A percentile compares a stretch with the other conserved stretches of the same genome.
These are phyloP conservation scores for Peronosclerospora sorghi DNA, from an alignment of 352 stramenopile genomes.

Conservation along the genomic window DNA sequence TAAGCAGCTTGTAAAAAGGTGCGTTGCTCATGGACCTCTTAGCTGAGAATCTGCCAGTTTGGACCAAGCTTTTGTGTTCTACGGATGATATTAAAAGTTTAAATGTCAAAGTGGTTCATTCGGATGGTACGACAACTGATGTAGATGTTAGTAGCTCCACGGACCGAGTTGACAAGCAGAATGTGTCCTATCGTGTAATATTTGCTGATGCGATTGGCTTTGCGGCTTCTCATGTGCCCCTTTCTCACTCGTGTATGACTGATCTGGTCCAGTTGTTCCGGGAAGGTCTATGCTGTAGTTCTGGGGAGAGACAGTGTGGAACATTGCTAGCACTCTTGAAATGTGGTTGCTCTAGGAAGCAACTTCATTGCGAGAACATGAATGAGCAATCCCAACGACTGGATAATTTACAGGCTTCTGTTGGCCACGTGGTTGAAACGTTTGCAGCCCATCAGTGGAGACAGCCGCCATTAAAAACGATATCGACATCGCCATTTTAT, in stretches of 20 bases:
- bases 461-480: constrained; percentile 1
- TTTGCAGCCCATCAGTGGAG: constrained; percentile 45
- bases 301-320: constrained; percentile 52
- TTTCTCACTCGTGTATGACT: constrained; percentile 7
- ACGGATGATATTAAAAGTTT: constrained; percentile 19
- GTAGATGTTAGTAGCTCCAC: neutral
- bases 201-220: constrained; percentile 54
- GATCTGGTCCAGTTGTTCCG: constrained; percentile 15
- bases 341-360: constrained; percentile 39
- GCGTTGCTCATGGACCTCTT: constrained; percentile 16
- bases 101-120: constrained; percentile 12
- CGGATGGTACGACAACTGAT: neutral
- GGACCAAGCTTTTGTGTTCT: constrained; percentile 48
- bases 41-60: constrained; percentile 13
- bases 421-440: constrained; percentile 17
- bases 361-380: neutral
- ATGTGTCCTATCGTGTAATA: constrained; percentile 24
- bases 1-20: constrained; percentile 16
- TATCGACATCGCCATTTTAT: constrained; percentile 24
- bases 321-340: constrained; percentile 35
- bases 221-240: constrained; percentile 22
- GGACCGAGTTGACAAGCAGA: constrained; percentile 3
- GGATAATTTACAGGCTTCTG: constrained; percentile 11
- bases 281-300: constrained; percentile 22
- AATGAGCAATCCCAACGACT: constrained; percentile 5